Conservation (phyloP, 192 early-diverging fungal species). For the Funneliformis geosporum region DNA sequence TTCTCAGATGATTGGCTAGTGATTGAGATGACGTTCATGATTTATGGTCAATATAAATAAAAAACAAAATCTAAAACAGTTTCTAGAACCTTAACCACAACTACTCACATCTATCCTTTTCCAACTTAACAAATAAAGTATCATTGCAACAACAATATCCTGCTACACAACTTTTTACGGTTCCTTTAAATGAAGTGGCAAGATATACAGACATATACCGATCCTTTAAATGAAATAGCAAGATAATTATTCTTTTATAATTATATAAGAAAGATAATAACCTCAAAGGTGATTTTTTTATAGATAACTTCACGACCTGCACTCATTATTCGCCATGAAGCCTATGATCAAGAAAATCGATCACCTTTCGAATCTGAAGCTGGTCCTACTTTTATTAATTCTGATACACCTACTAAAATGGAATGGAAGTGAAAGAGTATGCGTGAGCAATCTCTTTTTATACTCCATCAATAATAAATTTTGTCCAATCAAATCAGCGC, state of each 20-base stretch:
- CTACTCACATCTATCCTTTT: background rate
- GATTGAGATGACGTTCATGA: too few relatives aligned
- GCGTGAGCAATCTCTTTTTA: too few relatives aligned
- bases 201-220: too few relatives aligned
- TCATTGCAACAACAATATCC: background rate
- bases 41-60: too few relatives aligned
- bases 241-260: too few relatives aligned
- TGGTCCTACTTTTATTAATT: too few relatives aligned
- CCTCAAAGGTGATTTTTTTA: background rate
- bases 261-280: background rate
- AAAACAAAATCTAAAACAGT: background rate
- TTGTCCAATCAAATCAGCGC: too few relatives aligned
- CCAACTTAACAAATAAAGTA: background rate
- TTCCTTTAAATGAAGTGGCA: too few relatives aligned
- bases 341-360: background rate
- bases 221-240: too few relatives aligned
- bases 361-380: background rate
- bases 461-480: background rate
- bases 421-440: too few relatives aligned
- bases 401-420: too few relatives aligned
- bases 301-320: background rate
- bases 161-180: background rate
- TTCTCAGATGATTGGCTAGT: too few relatives aligned
- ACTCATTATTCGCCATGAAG: background rate
- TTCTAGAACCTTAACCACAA: background rate